Evolutionary conservation across 495 filamentous ascomycete genomes (phyloP).

Genomic region (Viridothelium virens): DNA sequence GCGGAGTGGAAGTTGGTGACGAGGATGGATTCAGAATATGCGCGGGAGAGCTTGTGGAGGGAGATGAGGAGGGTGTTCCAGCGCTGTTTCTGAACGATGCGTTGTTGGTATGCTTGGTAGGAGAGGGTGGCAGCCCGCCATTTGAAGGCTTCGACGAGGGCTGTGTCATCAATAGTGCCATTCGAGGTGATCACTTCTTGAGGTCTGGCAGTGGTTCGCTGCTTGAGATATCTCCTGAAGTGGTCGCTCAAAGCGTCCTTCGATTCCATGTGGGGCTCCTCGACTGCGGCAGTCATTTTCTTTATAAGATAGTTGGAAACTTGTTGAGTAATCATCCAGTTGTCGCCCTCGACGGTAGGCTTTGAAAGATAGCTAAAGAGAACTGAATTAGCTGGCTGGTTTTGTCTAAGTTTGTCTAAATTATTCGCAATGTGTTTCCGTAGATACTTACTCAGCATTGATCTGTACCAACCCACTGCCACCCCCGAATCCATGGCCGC

Average conservation of each 20-base stretch:
- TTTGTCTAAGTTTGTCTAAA: too few relatives aligned
- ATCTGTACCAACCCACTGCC: slow-evolving; percentile 42
- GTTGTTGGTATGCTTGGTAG: slow-evolving; percentile 39
- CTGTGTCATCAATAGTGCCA: slow-evolving; percentile 30
- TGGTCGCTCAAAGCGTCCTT: slow-evolving; percentile 27
- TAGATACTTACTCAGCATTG: slow-evolving; percentile 35
- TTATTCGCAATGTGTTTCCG: not conserved
- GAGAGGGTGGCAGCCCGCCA: slow-evolving; percentile 39
- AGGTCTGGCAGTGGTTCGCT: slow-evolving; percentile 17
- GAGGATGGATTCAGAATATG: slow-evolving; percentile 44
- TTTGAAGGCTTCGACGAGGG: slow-evolving; percentile 39
- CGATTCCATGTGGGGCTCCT: slow-evolving; percentile 24
- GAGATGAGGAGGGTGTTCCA: slow-evolving; percentile 44
- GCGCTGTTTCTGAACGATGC: slow-evolving; percentile 38
- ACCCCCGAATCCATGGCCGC: slow-evolving; percentile 46
- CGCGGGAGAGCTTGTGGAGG: slow-evolving; percentile 41
- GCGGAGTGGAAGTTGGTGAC: slow-evolving; percentile 39
- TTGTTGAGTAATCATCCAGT: slow-evolving; percentile 50
- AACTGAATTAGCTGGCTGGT: not conserved
- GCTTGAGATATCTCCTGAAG: slow-evolving; percentile 29
- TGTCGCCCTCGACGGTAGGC: slow-evolving; percentile 47
- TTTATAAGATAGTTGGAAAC: slow-evolving; percentile 44
- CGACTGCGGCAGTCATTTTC: slow-evolving; percentile 38
- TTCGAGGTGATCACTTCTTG: slow-evolving; percentile 17
- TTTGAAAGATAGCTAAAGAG: slow-evolving; percentile 39